Evolutionary conservation across 2,329 filamentous ascomycete genomes (phyloP), one percentile per base, ranked within the genome.

Genomic region (Dactylella cylindrospora): DNA sequence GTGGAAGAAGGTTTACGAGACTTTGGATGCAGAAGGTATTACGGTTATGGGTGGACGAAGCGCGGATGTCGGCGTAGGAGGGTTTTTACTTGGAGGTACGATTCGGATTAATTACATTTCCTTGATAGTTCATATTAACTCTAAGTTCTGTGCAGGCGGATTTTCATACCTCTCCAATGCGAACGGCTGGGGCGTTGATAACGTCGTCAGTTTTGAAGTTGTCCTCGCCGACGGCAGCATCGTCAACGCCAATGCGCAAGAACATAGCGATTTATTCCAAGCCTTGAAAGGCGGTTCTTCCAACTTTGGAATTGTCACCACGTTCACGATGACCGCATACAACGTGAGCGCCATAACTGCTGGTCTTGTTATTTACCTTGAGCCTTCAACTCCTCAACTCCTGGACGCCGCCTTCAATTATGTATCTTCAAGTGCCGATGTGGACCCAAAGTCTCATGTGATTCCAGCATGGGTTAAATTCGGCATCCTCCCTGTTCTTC

Each of bases 211-310:
- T 54, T 79, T 71, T 60, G 76, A 80, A 66, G 72, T 83, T 31
- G 79, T 83, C 2, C 73, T 81, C 0, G 75, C 77, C 12, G 74
- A 77, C 61, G 77, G 78, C 5, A 68, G 71, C 3, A 73, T 81
- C 35, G 70, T 79, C 31, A 76, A 74, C 2, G 79, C 76, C 2
- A 77, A 74, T 12, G 66, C 68, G 3, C 67, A 67, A 0, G 67
- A 71, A 6, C 71, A 82, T 59, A 57, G 73, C 0, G 79, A 82
- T 52, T 36, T 72, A 3, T 71, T 70, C 52, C 67, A 66, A 22
- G 70, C 68, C 3, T 60, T 73, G 5, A 71, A 71, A 35, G 70
- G 49, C 57, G 69, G 65, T 51, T 67, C 44, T 32, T 67, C 65
- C 40, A 73, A 72, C 39, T 70, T 72, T 35, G 71, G 70, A 7